Percentiles rank a stretch among this genome's conserved stretches.
Evolutionary conservation across 1,284 basidiomycete species (phyloP).

Genomic region (Austroboletus rostrupii): DNA sequence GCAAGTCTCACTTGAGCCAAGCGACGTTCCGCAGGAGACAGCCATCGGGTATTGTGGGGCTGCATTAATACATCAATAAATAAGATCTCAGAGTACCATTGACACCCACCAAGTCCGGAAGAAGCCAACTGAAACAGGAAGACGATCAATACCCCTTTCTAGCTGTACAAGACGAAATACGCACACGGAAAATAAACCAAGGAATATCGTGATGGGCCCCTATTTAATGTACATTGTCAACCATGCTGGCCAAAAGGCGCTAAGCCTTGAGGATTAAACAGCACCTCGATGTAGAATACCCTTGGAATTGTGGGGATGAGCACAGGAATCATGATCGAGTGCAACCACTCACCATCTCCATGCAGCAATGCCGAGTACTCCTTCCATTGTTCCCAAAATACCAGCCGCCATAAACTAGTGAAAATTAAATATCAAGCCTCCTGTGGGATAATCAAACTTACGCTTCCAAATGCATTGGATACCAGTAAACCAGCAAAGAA

Average conservation of each 20-base stretch:
- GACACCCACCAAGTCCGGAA: conserved; percentile 51
- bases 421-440: conserved; percentile 1
- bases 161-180: conserved; percentile 15
- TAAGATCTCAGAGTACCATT: background rate
- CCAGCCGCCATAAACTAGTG: conserved; percentile 61
- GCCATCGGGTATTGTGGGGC: conserved; percentile 67
- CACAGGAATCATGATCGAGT: background rate
- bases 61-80: conserved; percentile 19
- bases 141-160: background rate
- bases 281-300: conserved; percentile 63
- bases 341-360: conserved; percentile 59
- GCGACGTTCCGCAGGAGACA: conserved; percentile 52
- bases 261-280: background rate
- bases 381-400: conserved; percentile 67
- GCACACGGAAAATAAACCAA: conserved; percentile 56
- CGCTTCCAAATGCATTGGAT: conserved; percentile 74
- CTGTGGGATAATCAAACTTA: conserved; percentile 30
- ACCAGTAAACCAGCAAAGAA: conserved; percentile 66
- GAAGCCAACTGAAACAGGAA: conserved; percentile 37
- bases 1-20: conserved; percentile 72
- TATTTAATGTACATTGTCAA: conserved; percentile 20
- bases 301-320: conserved; percentile 19
- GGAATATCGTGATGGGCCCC: conserved; percentile 53
- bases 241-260: background rate
- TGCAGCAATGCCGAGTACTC: conserved; percentile 59